Base-by-base conservation (phyloP, 2,329 filamentous ascomycete genomes). In the Bipolaris oryzae region DNA sequence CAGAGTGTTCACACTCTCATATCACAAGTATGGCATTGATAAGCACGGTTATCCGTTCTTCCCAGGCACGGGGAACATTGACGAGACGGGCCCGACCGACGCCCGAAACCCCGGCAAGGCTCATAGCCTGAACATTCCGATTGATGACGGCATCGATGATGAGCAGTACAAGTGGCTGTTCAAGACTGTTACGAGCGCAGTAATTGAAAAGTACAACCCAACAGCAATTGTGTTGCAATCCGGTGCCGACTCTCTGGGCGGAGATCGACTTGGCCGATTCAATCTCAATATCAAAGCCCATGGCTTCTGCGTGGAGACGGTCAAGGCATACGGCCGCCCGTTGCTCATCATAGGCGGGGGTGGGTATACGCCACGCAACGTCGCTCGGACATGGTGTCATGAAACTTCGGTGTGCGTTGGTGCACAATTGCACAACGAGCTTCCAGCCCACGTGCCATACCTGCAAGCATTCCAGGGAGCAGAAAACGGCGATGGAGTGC, bases 281-380 rank as follows among this genome's bases (percentile, higher is more conserved):
- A 99, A 98, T 74, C 86, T 99, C 58, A 96, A 96, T 75, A 95
- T 99, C 58, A 89, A 92, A 74, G 94, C 93, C 13, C 95, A 99
- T 77, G 94, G 92, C 50, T 89, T 89, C 62, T 99, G 95, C 75
- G 91, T 97, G 56, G 87, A 89, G 47, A 97, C 89, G 69, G 92
- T 93, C 76, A 98, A 98, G 77, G 85, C 82, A 44, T 86, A 92
- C 61, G 83, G 85, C 6, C 81, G 96, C 1, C 95, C 95, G 2
- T 84, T 98, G 60, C 87, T 99, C 47, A 86, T 99, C 52, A 91
- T 98, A 56, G 95, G 95, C 42, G 95, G 95, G 37, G 95, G 95
- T 54, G 95, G 95, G 25, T 99, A 99, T 78, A 99, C 95, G 13
- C 93, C 95, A 5, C 87, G 94, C 63, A 99, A 99, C 71, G 95